Evolutionary conservation across 2,329 filamentous ascomycete species (phyloP).

Genomic region (Monascus ruber): DNA sequence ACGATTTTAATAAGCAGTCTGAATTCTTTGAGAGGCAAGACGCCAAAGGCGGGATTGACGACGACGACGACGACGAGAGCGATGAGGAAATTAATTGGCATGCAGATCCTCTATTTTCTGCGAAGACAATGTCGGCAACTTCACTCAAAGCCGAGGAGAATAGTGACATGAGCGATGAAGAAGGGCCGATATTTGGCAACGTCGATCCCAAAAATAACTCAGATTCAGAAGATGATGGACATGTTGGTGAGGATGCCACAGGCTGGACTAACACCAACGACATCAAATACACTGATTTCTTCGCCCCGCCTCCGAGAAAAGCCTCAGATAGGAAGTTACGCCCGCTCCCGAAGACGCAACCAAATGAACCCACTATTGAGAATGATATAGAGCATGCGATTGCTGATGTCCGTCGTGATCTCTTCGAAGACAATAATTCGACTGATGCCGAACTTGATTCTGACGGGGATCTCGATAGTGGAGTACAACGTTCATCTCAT

Average conservation of each 20-base stretch:
- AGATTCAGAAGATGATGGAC: constrained; percentile 45
- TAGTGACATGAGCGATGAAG: constrained; percentile 46
- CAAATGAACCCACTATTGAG: constrained; percentile 38
- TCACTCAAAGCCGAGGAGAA: constrained; percentile 34
- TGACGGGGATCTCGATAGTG: constrained; percentile 47
- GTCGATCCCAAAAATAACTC: constrained; percentile 55
- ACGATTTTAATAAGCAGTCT: constrained; percentile 91
- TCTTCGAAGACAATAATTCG: constrained; percentile 64
- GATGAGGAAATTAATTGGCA: constrained; percentile 82
- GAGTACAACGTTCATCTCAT: constrained; percentile 53
- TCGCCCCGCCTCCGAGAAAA: constrained; percentile 72
- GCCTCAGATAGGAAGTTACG: constrained; percentile 43
- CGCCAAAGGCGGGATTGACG: constrained; percentile 60
- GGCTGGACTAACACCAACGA: constrained; percentile 69
- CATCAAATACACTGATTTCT: constrained; percentile 86
- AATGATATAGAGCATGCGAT: constrained; percentile 72
- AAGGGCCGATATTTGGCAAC: constrained; percentile 73
- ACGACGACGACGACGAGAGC: constrained; percentile 58
- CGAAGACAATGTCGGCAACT: constrained; percentile 4
- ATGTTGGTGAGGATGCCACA: constrained; percentile 46
- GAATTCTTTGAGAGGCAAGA: constrained; percentile 84
- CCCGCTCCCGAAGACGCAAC: constrained; percentile 44
- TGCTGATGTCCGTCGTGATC: constrained; percentile 72
- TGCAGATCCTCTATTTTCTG: constrained; percentile 54
- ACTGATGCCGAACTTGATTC: constrained; percentile 52